phyloP scores from a whole-genome alignment of 2,329 filamentous ascomycete genomes.

The Rutstroemia sydowiana region DNA sequence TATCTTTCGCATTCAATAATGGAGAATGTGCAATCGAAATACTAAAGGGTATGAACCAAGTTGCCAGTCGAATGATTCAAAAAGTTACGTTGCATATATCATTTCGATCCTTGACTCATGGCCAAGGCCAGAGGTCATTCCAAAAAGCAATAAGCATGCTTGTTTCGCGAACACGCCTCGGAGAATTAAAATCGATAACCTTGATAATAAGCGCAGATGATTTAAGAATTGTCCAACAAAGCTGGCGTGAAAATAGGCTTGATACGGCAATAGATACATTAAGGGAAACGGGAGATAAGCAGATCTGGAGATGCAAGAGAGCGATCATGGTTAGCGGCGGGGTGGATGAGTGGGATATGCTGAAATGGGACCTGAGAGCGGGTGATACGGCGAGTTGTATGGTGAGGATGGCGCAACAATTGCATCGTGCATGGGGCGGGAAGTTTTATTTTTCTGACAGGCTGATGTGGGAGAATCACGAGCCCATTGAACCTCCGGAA shows the following conservation, averaged over 20 bases:
- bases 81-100: neutral
- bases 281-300: neutral
- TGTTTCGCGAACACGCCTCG: neutral
- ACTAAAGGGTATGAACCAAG: neutral
- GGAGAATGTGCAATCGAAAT: neutral
- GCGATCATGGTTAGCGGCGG: neutral
- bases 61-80: neutral
- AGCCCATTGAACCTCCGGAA: neutral
- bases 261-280: neutral
- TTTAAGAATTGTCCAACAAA: neutral
- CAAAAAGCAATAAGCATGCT: neutral
- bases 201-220: neutral
- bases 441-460: neutral
- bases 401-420: neutral
- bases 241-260: neutral
- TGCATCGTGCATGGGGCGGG: constrained; percentile 7
- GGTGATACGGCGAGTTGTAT: neutral
- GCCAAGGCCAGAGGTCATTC: neutral
- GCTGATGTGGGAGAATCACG: constrained; percentile 2
- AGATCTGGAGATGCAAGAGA: neutral
- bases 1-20: neutral
- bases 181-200: neutral
- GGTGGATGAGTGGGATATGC: neutral
- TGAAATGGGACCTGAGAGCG: neutral
- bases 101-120: neutral